Base-by-base conservation (phyloP, 495 filamentous ascomycete species). In the Lasiosphaeris hirsuta region DNA sequence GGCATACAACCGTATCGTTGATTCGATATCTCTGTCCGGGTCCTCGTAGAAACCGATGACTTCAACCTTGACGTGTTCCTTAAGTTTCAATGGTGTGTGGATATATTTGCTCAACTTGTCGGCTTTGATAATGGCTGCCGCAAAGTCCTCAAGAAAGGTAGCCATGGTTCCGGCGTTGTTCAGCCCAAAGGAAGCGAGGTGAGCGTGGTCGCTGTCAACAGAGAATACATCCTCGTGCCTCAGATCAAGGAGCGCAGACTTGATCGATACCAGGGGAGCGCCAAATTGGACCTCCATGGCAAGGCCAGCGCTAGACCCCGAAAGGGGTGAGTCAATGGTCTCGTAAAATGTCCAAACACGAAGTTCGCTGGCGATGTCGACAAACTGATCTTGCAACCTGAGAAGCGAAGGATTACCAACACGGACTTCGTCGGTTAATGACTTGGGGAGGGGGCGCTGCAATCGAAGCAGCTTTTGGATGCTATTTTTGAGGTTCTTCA, bases 281-380 rank as follows among this genome's bases (percentile, higher is more conserved):
- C 78, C 78, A 56, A 77, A 75, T 58, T 76, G 72, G 9, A 78
- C 71, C 37, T 76, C 72, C 11, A 44, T 59, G 14, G 46, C 18
- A 35, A 62, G 19, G 11, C 45, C 48, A 3, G 55, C 60, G 0
- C 68, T 67, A 5, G 73, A 54, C 15, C 82, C 74, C 4, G 77
- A 77, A 38, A 88, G 69, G 7, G 75, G 72, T 0, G 84, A 85
- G 59, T 89, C 86, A 3, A 79, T 65, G 0, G 82, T 87, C 63
- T 88, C 85, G 36, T 84, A 80, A 33, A 87, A 85, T 4, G 83
- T 82, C 81, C 84, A 87, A n/a, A 89, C 70, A 46, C 81, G 83
- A 43, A 87, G 73, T 50, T 87, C 85, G 38, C 80, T 78, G 2
- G 82, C 80, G 13, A 86, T 76, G 7, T 78, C 72, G 55, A 78